Base-by-base conservation (phyloP, 2,329 filamentous ascomycete species). In the Claviceps sp. region DNA sequence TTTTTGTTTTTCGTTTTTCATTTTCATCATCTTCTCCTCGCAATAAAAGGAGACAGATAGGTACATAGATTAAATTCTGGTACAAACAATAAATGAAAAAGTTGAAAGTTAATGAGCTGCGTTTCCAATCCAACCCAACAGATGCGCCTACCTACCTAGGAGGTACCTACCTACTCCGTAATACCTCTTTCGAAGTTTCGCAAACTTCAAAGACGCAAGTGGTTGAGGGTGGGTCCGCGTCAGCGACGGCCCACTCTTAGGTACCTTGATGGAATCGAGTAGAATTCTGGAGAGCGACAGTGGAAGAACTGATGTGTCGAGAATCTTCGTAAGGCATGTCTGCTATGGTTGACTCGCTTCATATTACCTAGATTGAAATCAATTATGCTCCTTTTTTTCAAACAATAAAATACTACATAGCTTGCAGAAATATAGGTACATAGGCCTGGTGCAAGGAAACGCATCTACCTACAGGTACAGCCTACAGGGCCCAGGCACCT, bases 11-110 rank as follows among this genome's bases (percentile, higher is more conserved):
- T 17, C 42, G 22, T 4, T 4, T 22, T 22, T 22, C 42, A 46
- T 46, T 47, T 42, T 50, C 40, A 30, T 53, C 47, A 47, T 55
- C 47, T 50, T 52, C 34, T 48, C 58, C 57, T 56, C 53, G 42
- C 34, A 55, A 54, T 58, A 55, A 52, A 57, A 26, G 26, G 56
- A 54, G 56, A 43, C 45, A 57, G 47, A 50, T 54, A 56, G 56
- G 43, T 56, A 56, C 17, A 56, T 56, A 57, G 53, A 52, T 3
- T 13, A 37, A 34, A 11, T 34, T 48, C 41, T 52, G 44, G 53
- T 34, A 34, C 30, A 34, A 11, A 34, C 10, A 34, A 34, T 30
- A 30, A 30, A 34, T 1, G 8, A 34, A 10, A 34, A 34, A 11
- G 10, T 11, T 34, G 10, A 34, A 34, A 34, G 30, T 34, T 30